A percentile compares a stretch with the other conserved stretches of the same genome.
Evolutionary conservation across 352 stramenopile genomes (phyloP).

Genomic region (Pythium aquatile): DNA sequence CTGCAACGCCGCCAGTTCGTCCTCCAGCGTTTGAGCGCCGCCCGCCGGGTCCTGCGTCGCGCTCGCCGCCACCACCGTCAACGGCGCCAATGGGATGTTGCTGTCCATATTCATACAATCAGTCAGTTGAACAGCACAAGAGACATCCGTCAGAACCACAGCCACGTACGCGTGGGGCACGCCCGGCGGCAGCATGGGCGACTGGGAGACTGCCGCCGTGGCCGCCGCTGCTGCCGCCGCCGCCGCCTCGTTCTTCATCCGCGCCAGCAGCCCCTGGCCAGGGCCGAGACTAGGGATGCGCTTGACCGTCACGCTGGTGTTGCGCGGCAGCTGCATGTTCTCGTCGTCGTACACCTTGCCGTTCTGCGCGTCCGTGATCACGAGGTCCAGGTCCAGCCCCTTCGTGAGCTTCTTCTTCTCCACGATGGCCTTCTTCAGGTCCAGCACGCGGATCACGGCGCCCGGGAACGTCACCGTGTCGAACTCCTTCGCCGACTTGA

Average conservation of each 20-base stretch:
- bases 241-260: slow-evolving; percentile 84
- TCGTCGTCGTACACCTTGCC: slow-evolving; percentile 92
- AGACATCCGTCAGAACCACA: background rate
- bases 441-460: slow-evolving; percentile 82
- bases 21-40: slow-evolving; percentile 81
- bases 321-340: slow-evolving; percentile 85
- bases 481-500: slow-evolving; percentile 90
- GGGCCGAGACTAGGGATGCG: slow-evolving; percentile 83
- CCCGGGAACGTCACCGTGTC: slow-evolving; percentile 85
- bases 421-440: slow-evolving; percentile 93
- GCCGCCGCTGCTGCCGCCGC: slow-evolving; percentile 50
- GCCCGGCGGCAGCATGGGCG: slow-evolving; percentile 40
- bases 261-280: slow-evolving; percentile 69
- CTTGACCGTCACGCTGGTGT: slow-evolving; percentile 92
- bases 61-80: slow-evolving; percentile 23
- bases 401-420: slow-evolving; percentile 93
- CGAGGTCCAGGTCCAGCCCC: slow-evolving; percentile 90
- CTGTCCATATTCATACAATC: background rate
- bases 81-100: slow-evolving; percentile 20
- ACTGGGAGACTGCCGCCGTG: slow-evolving; percentile 36
- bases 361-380: slow-evolving; percentile 91
- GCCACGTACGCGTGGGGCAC: slow-evolving; percentile 49
- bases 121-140: background rate
- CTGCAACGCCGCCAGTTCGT: slow-evolving; percentile 77
- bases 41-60: slow-evolving; percentile 21